phyloP scores from a whole-genome alignment of 2,329 filamentous ascomycete species.

The Penicillium janthinellum region DNA sequence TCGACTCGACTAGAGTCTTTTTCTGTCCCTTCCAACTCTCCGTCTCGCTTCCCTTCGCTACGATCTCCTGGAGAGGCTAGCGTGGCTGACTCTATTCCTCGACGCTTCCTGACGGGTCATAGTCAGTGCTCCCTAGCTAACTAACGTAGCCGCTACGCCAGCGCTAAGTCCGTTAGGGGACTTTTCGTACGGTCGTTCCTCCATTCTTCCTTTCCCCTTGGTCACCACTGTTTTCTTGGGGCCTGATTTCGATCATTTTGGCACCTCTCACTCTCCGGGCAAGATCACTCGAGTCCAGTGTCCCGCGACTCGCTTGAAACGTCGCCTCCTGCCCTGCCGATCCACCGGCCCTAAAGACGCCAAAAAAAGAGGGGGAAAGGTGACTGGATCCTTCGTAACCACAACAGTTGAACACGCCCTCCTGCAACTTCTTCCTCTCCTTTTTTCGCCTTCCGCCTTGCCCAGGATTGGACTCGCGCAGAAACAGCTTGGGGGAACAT shows the following conservation, averaged over 20 bases:
- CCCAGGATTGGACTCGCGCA: not conserved
- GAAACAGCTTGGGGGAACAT: constrained; percentile 4
- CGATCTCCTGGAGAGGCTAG: constrained; percentile 5
- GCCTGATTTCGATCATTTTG: not conserved
- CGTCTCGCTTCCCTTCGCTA: not conserved
- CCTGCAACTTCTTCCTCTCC: not conserved
- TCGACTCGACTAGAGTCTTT: not conserved
- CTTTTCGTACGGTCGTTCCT: constrained; percentile 6
- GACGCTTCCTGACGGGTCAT: constrained; percentile 1
- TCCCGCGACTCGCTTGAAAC: constrained; percentile 4
- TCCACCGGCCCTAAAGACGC: constrained; percentile 18
- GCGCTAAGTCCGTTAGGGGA: constrained; percentile 17
- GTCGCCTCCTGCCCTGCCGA: constrained; percentile 21
- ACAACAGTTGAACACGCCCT: not conserved
- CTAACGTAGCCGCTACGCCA: constrained; percentile 14
- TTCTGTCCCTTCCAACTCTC: not conserved
- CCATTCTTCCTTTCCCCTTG: constrained; percentile 3
- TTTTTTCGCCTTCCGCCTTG: not conserved
- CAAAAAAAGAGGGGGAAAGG: constrained; percentile 22
- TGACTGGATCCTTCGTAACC: constrained; percentile 6
- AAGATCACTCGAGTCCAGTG: not conserved
- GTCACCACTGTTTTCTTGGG: not conserved
- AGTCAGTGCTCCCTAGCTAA: constrained; percentile 5
- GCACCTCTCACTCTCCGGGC: not conserved
- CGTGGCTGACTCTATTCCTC: constrained; percentile 1